Base-by-base conservation (phyloP, 2,329 filamentous ascomycete genomes). In the Colletotrichum melonis region DNA sequence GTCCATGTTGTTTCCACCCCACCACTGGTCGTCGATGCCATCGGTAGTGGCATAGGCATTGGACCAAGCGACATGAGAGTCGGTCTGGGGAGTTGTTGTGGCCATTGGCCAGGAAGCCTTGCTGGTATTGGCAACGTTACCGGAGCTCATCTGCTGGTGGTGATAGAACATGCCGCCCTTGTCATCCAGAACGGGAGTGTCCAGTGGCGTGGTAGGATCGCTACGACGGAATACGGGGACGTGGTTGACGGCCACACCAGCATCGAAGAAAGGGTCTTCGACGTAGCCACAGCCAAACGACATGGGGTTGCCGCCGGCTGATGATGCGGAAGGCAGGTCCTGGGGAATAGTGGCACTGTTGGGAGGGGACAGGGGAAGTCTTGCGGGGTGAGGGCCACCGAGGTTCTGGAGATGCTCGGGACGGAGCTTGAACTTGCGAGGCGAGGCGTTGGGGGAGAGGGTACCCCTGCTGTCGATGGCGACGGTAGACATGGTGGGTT, bases 181-280 rank as follows among this genome's bases (percentile, higher is more conserved):
- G 67, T 78, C 74, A 19, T 68, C 63, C 55, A 84, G 75, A 9
- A 79, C 78, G 11, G 84, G 84, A 1, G 84, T 86, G 72, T 81
- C 81, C 58, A 82, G 77, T 16, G 84, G 83, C 42, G 84, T 83
- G 67, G 81, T 78, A 57, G 82, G 79, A 52, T 78, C 79, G 60
- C 78, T 77, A 30, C 79, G 77, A 55, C 76, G 78, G 75, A 80
- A 83, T 60, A 76, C 73, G 24, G 54, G 75, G 78, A 82, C 46
- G 77, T 79, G 76, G 79, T 72, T 26, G 76, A 75, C 52, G 42
- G 77, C 67, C 70, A 74, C 65, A 52, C 70, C 42, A 5, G 80
- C 73, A 32, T 78, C 76, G 52, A 83, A 82, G 75, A 85, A 85
- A 1, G 83, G 83, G 66, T 85, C 83, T 38, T 85, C 83, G 58